Base-by-base conservation (phyloP, 1,139 yeast species). In the Sugiyamaella xylanicola region DNA sequence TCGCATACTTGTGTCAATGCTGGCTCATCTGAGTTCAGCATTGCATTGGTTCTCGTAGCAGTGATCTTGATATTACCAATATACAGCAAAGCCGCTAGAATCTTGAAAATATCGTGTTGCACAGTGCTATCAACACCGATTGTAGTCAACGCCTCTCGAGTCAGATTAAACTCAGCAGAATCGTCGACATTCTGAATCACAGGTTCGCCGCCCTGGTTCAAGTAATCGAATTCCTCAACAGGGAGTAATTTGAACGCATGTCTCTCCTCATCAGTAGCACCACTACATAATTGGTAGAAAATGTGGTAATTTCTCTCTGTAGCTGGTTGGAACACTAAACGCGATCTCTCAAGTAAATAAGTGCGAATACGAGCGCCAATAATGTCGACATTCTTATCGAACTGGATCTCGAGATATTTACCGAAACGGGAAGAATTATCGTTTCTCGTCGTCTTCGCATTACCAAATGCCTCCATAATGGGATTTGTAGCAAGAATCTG, bases 341-440 rank as follows among this genome's bases (percentile, higher is more conserved):
- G 83, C 21, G 97, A 91, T 66, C 98, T 84, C 72, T 93, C 99
- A 66, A 93, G 80, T 63, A 93, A 78, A 69, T 92, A 93, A 0
- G 98, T 93, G 73, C 97, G 82, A 59, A 93, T 88, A 66, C 93
- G 81, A 8, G 99, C 98, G 66, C 99, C 99, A 65, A 90, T 86
- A 67, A 93, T 93, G 48, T 89, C 82, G 13, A 87, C 83, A 29
- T 81, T 70, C 39, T 79, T 73, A 72, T 91, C 87, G 69, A 93
- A 93, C 63, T 90, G 77, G 64, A 93, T 93, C 73, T 93, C 98
- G 68, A 93, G 79, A 70, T 93, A 93, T 72, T 93, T 93, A 69
- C 99, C 99, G 70, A 93, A 93, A 71, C 99, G 85, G 17, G 98
- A 92, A 41, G 98, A 93, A 73, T 93, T 93, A 73, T 93, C 98